phyloP scores from a whole-genome alignment of 441 rosid species.

The Erodium moschatum region DNA sequence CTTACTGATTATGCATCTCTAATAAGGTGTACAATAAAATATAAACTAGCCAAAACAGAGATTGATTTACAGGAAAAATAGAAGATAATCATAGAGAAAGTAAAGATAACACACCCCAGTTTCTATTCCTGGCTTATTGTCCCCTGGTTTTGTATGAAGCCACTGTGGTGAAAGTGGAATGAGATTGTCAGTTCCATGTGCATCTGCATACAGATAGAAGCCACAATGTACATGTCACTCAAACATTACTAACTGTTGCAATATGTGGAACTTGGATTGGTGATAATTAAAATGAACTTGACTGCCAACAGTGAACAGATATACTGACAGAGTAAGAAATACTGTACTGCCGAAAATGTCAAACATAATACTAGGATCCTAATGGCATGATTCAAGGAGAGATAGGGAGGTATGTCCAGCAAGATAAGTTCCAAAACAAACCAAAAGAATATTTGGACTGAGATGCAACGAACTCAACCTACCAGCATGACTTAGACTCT shows the following conservation, averaged over 20 bases:
- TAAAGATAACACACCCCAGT: slow-evolving; percentile 40
- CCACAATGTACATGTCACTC: slow-evolving; percentile 11
- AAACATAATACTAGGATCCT: neutral
- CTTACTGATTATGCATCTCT: neutral
- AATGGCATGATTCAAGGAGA: neutral
- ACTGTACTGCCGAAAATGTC: neutral
- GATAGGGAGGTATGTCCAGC: neutral
- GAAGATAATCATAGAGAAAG: neutral
- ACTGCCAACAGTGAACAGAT: neutral
- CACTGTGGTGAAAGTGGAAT: slow-evolving; percentile 98
- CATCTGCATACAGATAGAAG: slow-evolving; percentile 51
- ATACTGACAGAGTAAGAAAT: too few species aligned
- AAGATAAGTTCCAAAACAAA: neutral
- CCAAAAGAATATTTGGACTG: neutral
- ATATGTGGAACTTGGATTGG: neutral
- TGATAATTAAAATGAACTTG: neutral
- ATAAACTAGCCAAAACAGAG: neutral
- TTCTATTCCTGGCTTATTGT: slow-evolving; percentile 68
- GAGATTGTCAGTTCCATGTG: slow-evolving; percentile 59
- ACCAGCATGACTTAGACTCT: neutral
- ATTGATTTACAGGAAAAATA: neutral
- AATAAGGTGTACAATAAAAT: too few species aligned
- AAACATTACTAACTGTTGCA: neutral
- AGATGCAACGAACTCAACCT: neutral
- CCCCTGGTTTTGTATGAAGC: slow-evolving; percentile 80